A percentile compares a stretch with the other conserved stretches of the same genome.
Conservation (phyloP, 495 filamentous ascomycete genomes). For the Terfezia boudieri region DNA sequence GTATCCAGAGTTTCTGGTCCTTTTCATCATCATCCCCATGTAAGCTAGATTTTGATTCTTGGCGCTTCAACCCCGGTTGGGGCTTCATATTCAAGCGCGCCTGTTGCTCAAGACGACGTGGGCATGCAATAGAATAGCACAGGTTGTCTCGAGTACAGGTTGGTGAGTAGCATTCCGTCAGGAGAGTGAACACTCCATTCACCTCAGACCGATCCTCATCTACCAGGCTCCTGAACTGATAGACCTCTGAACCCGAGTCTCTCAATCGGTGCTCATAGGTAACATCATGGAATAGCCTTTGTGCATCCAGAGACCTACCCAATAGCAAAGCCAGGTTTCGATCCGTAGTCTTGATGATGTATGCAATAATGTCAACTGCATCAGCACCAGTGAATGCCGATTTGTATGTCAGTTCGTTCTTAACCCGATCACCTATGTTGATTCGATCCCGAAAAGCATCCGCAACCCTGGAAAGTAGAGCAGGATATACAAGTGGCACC, state of each 20-base stretch:
- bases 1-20: conserved; percentile 98
- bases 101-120: conserved; percentile 82
- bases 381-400: conserved; percentile 87
- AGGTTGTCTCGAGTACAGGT: conserved; percentile 87
- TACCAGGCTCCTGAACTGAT: conserved; percentile 80
- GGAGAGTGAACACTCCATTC: conserved; percentile 86
- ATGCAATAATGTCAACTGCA: conserved; percentile 80
- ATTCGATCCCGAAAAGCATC: conserved; percentile 79
- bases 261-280: conserved; percentile 91
- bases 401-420: conserved; percentile 94
- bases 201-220: conserved; percentile 57
- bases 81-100: conserved; percentile 78
- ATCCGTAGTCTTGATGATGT: conserved; percentile 91
- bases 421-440: conserved; percentile 58
- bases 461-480: conserved; percentile 70
- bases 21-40: conserved; percentile 72
- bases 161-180: conserved; percentile 95
- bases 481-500: conserved; percentile 68
- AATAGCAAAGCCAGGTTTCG: conserved; percentile 81
- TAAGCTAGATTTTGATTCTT: conserved; percentile 58
- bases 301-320: conserved; percentile 85
- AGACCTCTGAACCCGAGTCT: conserved; percentile 76
- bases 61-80: conserved; percentile 63
- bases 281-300: conserved; percentile 99
- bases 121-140: conserved; percentile 97